Conservation (phyloP, 2,329 filamentous ascomycete genomes). For the Mycocentrospora acerina region DNA sequence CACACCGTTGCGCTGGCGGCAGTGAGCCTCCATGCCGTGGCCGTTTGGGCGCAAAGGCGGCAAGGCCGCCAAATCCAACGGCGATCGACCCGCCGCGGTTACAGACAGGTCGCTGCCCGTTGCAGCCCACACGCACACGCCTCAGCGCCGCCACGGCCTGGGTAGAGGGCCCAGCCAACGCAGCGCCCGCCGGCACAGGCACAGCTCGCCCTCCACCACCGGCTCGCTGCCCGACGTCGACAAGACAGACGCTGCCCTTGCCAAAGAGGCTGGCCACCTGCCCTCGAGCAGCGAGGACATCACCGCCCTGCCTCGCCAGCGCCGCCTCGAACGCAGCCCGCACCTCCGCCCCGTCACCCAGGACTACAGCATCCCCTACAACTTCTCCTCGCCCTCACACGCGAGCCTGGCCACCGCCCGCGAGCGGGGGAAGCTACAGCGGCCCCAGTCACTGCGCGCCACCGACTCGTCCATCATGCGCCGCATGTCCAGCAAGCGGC, state of each 20-base stretch:
- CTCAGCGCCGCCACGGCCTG: constrained; percentile 28
- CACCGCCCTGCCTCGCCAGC: constrained; percentile 48
- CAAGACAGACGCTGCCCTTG: constrained; percentile 25
- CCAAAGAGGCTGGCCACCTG: constrained; percentile 20
- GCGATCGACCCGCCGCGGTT: constrained; percentile 48
- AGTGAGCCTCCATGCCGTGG: constrained; percentile 67
- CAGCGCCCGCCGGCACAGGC: constrained; percentile 32
- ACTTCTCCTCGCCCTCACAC: constrained; percentile 44
- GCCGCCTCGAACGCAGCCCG: constrained; percentile 47
- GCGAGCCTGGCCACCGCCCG: constrained; percentile 36
- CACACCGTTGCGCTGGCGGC: constrained; percentile 5
- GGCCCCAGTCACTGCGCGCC: constrained; percentile 53
- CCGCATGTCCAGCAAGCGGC: constrained; percentile 72
- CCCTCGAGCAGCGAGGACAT: constrained; percentile 47
- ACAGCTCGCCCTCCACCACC: constrained; percentile 32
- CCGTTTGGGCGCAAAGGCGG: constrained; percentile 75
- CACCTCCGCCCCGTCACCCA: constrained; percentile 50
- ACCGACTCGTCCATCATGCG: constrained; percentile 60
- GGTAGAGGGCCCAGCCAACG: constrained; percentile 27
- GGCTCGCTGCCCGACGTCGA: constrained; percentile 33
- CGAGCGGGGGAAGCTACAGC: constrained; percentile 48
- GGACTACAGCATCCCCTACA: constrained; percentile 47
- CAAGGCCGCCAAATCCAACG: constrained; percentile 58
- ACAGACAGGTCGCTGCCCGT: constrained; percentile 50
- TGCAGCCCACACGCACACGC: constrained; percentile 20